Evolutionary conservation across 257 asterid genomes (phyloP).

Genomic region (Rhazya stricta): DNA sequence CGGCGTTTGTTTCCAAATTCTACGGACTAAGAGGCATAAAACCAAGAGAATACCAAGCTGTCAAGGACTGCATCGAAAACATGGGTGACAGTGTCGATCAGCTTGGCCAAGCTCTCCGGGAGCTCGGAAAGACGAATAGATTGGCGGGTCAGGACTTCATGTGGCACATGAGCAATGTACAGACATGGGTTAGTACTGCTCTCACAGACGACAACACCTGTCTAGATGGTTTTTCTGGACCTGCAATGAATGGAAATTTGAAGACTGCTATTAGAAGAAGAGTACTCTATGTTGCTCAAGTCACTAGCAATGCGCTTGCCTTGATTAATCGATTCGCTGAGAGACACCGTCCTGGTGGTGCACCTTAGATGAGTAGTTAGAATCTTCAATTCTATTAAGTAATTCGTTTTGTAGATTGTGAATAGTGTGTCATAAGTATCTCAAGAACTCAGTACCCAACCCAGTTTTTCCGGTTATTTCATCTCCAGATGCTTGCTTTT

Average conservation of each 20-base stretch:
- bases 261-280: conserved; percentile 47
- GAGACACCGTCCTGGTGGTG: background rate
- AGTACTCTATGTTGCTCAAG: conserved; percentile 54
- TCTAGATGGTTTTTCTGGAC: conserved; percentile 54
- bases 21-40: conserved; percentile 25
- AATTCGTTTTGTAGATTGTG: background rate
- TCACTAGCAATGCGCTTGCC: conserved; percentile 66
- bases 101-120: conserved; percentile 47
- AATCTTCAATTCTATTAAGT: background rate
- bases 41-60: conserved; percentile 40
- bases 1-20: conserved; percentile 37
- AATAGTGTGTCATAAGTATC: background rate
- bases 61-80: conserved; percentile 44
- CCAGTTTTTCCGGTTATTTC: background rate
- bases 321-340: conserved; percentile 59
- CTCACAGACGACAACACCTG: conserved; percentile 59
- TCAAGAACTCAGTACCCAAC: background rate
- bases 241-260: conserved; percentile 43
- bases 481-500: background rate
- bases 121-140: conserved; percentile 35
- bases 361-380: background rate
- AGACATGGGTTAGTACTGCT: conserved; percentile 87
- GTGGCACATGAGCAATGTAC: conserved; percentile 68
- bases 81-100: conserved; percentile 47
- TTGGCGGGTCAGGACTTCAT: conserved; percentile 31